Evolutionary conservation across 495 filamentous ascomycete genomes (phyloP).

Genomic region (Lepidopterella palustris): DNA sequence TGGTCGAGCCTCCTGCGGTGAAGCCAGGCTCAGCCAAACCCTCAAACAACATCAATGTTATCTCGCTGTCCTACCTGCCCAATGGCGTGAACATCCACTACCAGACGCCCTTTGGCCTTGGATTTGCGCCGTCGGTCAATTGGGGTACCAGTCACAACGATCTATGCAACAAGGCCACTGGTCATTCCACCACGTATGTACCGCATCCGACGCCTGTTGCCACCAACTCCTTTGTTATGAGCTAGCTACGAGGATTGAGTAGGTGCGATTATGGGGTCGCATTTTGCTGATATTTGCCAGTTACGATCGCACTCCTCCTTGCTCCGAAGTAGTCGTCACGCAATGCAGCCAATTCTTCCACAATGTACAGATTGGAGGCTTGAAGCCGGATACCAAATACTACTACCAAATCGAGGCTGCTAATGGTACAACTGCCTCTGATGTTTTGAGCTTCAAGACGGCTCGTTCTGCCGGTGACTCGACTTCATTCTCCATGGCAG

Average conservation of each 20-base stretch:
- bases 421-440: slow-evolving; percentile 43
- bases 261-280: too few species aligned
- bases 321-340: slow-evolving; percentile 43
- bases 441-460: slow-evolving; percentile 41
- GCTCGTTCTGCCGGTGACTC: slow-evolving; percentile 39
- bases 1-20: slow-evolving; percentile 51
- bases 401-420: slow-evolving; percentile 43
- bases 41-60: slow-evolving; percentile 51
- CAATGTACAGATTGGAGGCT: slow-evolving; percentile 38
- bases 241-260: too few species aligned
- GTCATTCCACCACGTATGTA: not conserved
- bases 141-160: slow-evolving; percentile 36
- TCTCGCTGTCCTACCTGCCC: slow-evolving; percentile 45
- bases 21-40: slow-evolving; percentile 39
- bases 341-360: slow-evolving; percentile 49
- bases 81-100: slow-evolving; percentile 48
- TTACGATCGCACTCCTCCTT: slow-evolving; percentile 48
- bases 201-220: too few species aligned
- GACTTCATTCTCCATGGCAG: slow-evolving; percentile 29
- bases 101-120: slow-evolving; percentile 50
- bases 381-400: slow-evolving; percentile 42
- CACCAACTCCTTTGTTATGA: slow-evolving; percentile 2
- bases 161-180: slow-evolving; percentile 17
- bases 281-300: slow-evolving; percentile 31
- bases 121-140: slow-evolving; percentile 37